Evolutionary conservation across 768 basidiomycete species (phyloP).

Genomic region (Lactarius deliciosus): DNA sequence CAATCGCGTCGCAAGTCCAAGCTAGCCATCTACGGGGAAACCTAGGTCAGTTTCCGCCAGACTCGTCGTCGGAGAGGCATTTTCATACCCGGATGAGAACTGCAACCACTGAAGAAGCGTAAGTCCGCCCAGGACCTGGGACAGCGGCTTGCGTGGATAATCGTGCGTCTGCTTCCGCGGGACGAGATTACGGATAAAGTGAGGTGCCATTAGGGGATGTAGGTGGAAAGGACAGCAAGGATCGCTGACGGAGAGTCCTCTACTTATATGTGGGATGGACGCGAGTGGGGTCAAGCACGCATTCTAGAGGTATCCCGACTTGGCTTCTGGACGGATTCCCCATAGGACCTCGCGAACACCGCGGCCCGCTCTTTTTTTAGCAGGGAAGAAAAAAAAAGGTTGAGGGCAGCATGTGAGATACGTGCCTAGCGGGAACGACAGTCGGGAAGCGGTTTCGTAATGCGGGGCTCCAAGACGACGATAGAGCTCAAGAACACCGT

Average conservation of each 20-base stretch:
- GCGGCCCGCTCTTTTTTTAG: constrained; percentile 3
- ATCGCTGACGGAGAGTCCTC: background rate
- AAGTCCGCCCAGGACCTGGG: constrained; percentile 42
- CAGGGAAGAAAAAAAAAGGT: background rate
- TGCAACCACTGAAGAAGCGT: constrained; percentile 53
- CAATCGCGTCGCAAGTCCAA: constrained; percentile 85
- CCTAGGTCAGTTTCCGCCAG: constrained; percentile 7
- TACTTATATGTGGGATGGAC: constrained; percentile 7
- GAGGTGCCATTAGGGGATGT: constrained; percentile 21
- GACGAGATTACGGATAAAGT: constrained; percentile 23
- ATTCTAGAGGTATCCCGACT: background rate
- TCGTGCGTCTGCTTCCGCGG: constrained; percentile 11
- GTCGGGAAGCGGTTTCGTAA: background rate
- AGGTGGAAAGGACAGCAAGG: background rate
- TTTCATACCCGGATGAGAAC: constrained; percentile 52
- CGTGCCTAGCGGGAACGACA: background rate
- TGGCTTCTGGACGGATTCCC: background rate
- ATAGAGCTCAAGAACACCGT: too few relatives aligned
- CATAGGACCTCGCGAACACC: background rate
- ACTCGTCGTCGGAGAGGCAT: background rate
- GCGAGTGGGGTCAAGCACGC: background rate
- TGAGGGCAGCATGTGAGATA: background rate
- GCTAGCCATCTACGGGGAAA: constrained; percentile 61
- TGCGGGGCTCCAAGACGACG: background rate
- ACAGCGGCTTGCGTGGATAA: constrained; percentile 35